phyloP scores from a whole-genome alignment of 2,329 filamentous ascomycete genomes.

The Dryadomyces sulphureus region DNA sequence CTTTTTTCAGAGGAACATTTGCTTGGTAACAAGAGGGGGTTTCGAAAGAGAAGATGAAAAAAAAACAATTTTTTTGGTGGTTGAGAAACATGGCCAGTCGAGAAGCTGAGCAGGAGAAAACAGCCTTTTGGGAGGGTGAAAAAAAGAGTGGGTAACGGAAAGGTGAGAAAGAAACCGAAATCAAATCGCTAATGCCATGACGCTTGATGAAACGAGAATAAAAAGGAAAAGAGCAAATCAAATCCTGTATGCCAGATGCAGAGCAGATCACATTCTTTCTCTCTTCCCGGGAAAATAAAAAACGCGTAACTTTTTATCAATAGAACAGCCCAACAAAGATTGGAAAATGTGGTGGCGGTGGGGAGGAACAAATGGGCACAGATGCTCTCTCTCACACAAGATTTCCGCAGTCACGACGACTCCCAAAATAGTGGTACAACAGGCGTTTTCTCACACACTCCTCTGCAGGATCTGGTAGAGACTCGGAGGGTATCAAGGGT shows the following conservation, averaged over 20 bases:
- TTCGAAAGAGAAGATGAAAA: not conserved
- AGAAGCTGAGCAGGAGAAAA: not conserved
- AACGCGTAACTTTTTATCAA: constrained; percentile 13
- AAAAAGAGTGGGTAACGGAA: not conserved
- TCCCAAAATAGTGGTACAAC: constrained; percentile 9
- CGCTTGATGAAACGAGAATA: constrained; percentile 18
- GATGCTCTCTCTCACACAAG: constrained; percentile 2
- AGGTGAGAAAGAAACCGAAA: constrained; percentile 15
- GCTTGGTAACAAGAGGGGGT: not conserved
- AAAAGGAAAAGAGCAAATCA: constrained; percentile 15
- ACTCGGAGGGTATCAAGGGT: constrained; percentile 10
- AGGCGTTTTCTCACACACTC: constrained; percentile 8
- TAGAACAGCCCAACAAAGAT: constrained; percentile 5
- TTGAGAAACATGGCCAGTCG: not conserved
- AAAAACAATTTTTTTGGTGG: not conserved
- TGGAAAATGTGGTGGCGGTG: constrained; percentile 8
- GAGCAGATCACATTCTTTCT: constrained; percentile 26
- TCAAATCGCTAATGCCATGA: constrained; percentile 31
- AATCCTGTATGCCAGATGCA: constrained; percentile 26
- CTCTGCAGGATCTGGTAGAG: constrained; percentile 4
- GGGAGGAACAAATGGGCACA: no score
- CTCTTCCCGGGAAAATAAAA: constrained; percentile 17
- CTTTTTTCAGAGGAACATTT: not conserved
- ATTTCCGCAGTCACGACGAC: constrained; percentile 3
- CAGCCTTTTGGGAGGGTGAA: not conserved